Evolutionary conservation across 306 rosid species (phyloP).

Genomic region (Pachyrhizus erosus): DNA sequence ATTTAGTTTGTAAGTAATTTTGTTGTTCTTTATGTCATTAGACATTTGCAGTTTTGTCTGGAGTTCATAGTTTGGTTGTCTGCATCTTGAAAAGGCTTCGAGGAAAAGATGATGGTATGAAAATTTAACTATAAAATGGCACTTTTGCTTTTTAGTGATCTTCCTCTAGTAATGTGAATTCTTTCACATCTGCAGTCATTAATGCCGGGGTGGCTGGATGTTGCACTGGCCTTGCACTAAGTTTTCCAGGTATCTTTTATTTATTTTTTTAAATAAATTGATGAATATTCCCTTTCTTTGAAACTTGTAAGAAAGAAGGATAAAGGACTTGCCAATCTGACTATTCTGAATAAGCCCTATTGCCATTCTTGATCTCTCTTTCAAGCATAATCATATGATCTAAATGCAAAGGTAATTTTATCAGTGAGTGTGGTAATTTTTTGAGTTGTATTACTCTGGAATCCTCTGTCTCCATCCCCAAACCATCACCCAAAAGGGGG

Average conservation of each 20-base stretch:
- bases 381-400: not conserved
- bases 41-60: conserved; percentile 99
- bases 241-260: conserved; percentile 77
- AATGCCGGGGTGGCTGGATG: conserved; percentile 99
- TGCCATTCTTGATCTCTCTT: conserved; percentile 6
- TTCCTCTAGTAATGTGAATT: conserved; percentile 11
- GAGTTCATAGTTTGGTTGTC: conserved; percentile 95
- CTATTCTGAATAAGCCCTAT: not conserved
- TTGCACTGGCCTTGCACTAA: conserved; percentile 97
- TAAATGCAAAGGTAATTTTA: not conserved
- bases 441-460: conserved; percentile 8
- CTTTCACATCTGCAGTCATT: conserved; percentile 65
- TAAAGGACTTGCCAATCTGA: conserved; percentile 2
- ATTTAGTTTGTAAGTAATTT: not conserved
- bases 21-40: conserved; percentile 39
- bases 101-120: conserved; percentile 94
- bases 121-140: conserved; percentile 23
- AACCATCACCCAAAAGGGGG: not conserved
- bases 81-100: conserved; percentile 90
- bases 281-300: not conserved
- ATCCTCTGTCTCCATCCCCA: not conserved
- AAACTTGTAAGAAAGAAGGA: conserved; percentile 15
- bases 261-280: not conserved
- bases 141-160: not conserved
- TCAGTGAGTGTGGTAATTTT: not conserved